Conservation (phyloP, 73 alveolate genomes). For the Symbiodinium pilosum region DNA sequence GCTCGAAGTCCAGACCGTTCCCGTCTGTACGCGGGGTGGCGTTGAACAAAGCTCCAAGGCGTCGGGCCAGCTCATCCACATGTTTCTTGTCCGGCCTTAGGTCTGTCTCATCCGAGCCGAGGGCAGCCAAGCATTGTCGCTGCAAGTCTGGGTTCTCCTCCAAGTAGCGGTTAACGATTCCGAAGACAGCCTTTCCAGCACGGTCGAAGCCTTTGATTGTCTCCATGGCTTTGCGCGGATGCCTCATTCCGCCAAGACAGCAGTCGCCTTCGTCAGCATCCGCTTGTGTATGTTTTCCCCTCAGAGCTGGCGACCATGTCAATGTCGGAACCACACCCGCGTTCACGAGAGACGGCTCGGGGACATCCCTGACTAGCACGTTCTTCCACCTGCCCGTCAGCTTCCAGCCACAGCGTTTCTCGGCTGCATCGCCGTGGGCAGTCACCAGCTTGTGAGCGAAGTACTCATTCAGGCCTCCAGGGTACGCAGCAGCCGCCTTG, state of each 20-base stretch:
- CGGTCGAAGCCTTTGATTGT: neutral
- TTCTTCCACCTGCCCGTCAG: conserved; percentile 32
- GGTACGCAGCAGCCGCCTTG: neutral
- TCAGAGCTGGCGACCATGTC: too few relatives aligned
- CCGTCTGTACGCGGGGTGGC: too few relatives aligned
- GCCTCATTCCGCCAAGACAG: conserved; percentile 51
- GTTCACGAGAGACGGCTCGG: neutral
- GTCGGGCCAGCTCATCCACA: neutral
- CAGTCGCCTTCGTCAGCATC: neutral
- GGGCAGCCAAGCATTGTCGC: neutral
- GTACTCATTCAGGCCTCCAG: neutral
- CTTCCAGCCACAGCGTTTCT: neutral
- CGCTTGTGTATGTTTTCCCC: too few relatives aligned
- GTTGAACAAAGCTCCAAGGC: too few relatives aligned
- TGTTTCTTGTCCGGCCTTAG: neutral
- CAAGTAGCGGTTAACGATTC: neutral
- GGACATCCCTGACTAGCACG: neutral
- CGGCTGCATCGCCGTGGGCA: neutral
- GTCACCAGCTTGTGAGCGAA: neutral
- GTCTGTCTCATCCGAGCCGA: neutral
- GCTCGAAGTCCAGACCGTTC: neutral
- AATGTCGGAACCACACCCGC: too few relatives aligned
- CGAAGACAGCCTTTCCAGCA: neutral
- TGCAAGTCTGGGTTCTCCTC: neutral
- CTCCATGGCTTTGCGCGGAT: neutral